Conservation (phyloP, 2,329 filamentous ascomycete genomes). For the Xylaria sp. region DNA sequence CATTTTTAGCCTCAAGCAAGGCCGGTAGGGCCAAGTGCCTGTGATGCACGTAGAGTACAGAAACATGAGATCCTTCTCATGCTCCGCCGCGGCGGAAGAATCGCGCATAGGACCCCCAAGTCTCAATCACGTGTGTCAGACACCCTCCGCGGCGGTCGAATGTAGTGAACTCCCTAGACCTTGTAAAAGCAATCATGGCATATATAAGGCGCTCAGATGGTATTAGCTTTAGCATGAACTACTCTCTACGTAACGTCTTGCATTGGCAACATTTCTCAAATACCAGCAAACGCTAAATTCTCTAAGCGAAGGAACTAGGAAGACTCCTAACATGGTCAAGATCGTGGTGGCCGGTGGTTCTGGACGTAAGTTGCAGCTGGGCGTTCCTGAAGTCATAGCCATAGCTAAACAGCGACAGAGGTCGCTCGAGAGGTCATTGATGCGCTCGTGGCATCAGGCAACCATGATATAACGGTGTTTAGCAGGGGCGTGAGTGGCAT, state of each 20-base stretch:
- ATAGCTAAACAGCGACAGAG: conserved; percentile 44
- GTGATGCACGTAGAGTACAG: too few relatives aligned
- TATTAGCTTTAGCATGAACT: too few relatives aligned
- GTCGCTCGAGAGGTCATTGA: conserved; percentile 60
- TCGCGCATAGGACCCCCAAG: background rate
- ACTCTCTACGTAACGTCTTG: too few relatives aligned
- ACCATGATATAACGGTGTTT: conserved; percentile 59
- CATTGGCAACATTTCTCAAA: too few relatives aligned
- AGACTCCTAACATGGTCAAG: conserved; percentile 47
- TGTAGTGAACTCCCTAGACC: background rate
- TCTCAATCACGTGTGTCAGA: too few relatives aligned
- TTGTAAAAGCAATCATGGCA: background rate
- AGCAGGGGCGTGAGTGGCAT: conserved; percentile 49
- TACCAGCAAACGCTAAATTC: background rate
- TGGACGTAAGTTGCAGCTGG: conserved; percentile 43
- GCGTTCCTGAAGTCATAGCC: too few relatives aligned
- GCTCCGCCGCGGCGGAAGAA: conserved; percentile 18
- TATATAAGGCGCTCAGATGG: background rate
- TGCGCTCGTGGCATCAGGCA: conserved; percentile 51
- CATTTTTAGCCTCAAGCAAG: too few relatives aligned
- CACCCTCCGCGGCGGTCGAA: conserved; percentile 25
- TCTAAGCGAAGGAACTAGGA: background rate
- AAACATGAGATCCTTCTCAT: background rate
- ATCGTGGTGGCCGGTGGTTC: conserved; percentile 52
- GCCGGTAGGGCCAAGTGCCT: too few relatives aligned